These are phyloP conservation scores for Akanthomyces muscarius DNA, from an alignment of 2,329 filamentous ascomycete genomes.

Conservation along the genomic window DNA sequence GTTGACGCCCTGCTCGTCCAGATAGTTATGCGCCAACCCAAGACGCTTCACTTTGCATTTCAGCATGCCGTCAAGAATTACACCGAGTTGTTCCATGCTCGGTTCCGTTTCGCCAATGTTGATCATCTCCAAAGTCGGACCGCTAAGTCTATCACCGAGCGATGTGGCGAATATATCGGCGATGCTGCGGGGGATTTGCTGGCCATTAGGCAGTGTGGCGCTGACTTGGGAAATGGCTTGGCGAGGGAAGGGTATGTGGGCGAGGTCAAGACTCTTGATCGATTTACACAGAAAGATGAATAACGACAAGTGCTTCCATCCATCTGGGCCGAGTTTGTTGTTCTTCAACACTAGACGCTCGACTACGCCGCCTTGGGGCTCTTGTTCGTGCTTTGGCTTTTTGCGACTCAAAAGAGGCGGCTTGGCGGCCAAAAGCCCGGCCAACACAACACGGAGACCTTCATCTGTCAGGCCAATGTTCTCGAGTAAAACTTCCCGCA, in stretches of 20 bases:
- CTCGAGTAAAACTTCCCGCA: slow-evolving; percentile 80
- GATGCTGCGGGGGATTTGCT: slow-evolving; percentile 32
- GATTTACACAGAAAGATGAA: slow-evolving; percentile 90
- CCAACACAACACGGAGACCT: slow-evolving; percentile 78
- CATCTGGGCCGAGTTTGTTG: slow-evolving; percentile 82
- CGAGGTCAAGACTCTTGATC: slow-evolving; percentile 80
- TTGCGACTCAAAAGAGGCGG: slow-evolving; percentile 55
- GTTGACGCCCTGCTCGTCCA: slow-evolving; percentile 68
- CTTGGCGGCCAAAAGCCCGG: slow-evolving; percentile 78
- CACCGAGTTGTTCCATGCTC: slow-evolving; percentile 64
- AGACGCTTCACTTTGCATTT: slow-evolving; percentile 73
- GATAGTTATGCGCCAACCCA: slow-evolving; percentile 76
- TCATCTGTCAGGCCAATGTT: slow-evolving; percentile 85
- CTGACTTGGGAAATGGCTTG: slow-evolving; percentile 30
- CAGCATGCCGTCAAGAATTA: slow-evolving; percentile 77
- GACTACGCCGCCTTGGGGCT: slow-evolving; percentile 65
- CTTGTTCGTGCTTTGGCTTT: slow-evolving; percentile 40
- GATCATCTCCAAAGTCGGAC: slow-evolving; percentile 73
- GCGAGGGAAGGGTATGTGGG: slow-evolving; percentile 72
- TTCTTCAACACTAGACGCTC: slow-evolving; percentile 87
- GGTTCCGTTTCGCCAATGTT: slow-evolving; percentile 77
- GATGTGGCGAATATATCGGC: slow-evolving; percentile 69
- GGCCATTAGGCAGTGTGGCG: slow-evolving; percentile 30
- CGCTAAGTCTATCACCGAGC: slow-evolving; percentile 71
- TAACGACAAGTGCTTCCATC: slow-evolving; percentile 86